These are phyloP conservation scores for Balamuthia mandrillaris DNA, from an alignment of 208 protist genomes.

Conservation along the genomic window DNA sequence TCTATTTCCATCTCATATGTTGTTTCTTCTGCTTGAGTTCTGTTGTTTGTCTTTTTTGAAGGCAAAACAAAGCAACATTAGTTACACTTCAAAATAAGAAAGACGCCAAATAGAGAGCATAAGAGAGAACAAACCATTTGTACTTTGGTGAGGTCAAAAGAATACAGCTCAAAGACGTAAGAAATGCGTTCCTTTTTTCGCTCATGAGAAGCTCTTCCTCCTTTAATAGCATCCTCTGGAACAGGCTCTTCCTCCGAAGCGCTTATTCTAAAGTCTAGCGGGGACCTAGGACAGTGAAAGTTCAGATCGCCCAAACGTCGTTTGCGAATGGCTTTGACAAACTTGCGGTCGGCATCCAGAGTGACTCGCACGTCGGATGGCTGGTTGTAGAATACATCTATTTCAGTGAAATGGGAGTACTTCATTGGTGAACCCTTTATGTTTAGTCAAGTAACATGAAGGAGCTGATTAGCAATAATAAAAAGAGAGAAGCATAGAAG, in stretches of 20 bases:
- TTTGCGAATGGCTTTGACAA: background rate
- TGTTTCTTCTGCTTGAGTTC: background rate
- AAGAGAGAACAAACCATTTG: background rate
- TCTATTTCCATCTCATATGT: slow-evolving; percentile 17
- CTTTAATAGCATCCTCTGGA: too few species aligned
- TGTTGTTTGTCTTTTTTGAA: background rate
- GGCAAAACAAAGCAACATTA: background rate
- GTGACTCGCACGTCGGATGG: background rate
- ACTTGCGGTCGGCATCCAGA: background rate
- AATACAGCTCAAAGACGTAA: background rate
- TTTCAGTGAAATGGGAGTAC: background rate
- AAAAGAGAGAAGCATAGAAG: background rate
- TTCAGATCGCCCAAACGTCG: background rate
- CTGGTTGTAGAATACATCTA: slow-evolving; percentile 2
- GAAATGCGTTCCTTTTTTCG: background rate
- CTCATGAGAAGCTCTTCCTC: background rate
- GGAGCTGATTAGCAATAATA: background rate
- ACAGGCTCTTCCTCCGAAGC: too few species aligned
- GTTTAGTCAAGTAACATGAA: background rate
- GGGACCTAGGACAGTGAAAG: background rate
- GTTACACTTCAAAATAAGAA: background rate
- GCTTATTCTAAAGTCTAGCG: background rate
- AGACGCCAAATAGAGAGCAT: background rate
- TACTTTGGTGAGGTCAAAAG: slow-evolving; percentile 5
- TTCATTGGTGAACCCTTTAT: background rate